Evolutionary conservation across 2,329 filamentous ascomycete species (phyloP), one percentile per base, ranked within the genome.

Genomic region (Tympanopsis confertula): DNA sequence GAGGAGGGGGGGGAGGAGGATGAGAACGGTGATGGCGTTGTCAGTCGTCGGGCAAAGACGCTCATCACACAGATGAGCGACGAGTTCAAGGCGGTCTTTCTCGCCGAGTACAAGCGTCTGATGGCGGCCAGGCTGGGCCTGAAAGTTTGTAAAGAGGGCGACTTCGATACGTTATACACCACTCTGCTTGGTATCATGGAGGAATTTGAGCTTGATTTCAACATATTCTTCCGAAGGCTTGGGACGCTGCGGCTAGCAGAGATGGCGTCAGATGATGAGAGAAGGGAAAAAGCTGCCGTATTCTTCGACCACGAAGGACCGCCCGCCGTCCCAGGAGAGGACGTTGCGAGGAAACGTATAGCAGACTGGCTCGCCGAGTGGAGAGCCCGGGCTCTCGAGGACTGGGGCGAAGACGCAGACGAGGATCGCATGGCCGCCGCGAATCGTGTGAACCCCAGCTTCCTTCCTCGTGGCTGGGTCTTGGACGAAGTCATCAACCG

Each of bases 371-470:
- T 98, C 1, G 77, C 69, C n/a, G 73, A 67, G 42, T 98, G 88
- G 86, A 71, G 74, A 15, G 62, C 61, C 5, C 71, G 88, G 15
- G 61, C 88, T 0, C 54, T 78, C 5, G 79, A 89, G 49, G 86
- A 94, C 50, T 94, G 85, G 86, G 71, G 71, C 3, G 64, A 67
- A 5, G 65, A 65, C 3, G 60, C 55, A 13, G 80, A 93, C 35
- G 63, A 60, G 3, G 73, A 81, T 48, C 69, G 89, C 43, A 72
- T 78, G 41, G 57, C 53, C 20, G 74, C 72, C 13, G 96, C 96
- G 91, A 86, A 83, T 62, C 67, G 63, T 18, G 82, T 88, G 17
- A 98, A 98, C 53, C 91, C 91, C 2, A 94, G 85, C 62, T 98
- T 98, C 51, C 68, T 95, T 1, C 86, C 91, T 0, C 74, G 87